These are phyloP conservation scores for Plectranthus barbatus DNA, from an alignment of 257 asterid species.

Conservation along the genomic window DNA sequence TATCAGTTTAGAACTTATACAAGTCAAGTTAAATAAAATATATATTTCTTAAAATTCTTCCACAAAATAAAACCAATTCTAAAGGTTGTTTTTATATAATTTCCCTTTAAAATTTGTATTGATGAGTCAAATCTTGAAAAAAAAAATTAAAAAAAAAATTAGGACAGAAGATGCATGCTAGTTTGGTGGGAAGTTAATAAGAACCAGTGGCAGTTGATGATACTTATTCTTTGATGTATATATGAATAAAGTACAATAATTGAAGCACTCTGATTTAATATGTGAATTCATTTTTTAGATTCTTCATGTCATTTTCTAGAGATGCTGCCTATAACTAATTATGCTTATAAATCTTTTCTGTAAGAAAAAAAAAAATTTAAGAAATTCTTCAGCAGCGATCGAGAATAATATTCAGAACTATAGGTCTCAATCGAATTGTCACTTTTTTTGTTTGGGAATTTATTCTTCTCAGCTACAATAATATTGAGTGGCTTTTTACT, in stretches of 20 bases:
- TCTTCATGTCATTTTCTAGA: neutral
- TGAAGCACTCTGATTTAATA: neutral
- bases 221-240: neutral
- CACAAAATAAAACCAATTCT: too few species aligned
- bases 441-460: neutral
- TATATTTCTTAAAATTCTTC: too few species aligned
- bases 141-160: neutral
- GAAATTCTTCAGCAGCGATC: neutral
- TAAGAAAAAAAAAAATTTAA: too few species aligned
- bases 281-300: neutral
- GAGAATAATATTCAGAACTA: neutral
- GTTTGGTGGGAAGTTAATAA: neutral
- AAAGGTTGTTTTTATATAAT: too few species aligned
- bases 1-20: too few species aligned
- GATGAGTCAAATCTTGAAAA: neutral
- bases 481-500: neutral
- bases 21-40: too few species aligned
- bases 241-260: constrained; percentile 9
- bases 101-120: too few species aligned
- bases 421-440: neutral
- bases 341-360: neutral
- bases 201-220: neutral
- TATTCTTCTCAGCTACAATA: neutral
- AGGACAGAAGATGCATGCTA: neutral
- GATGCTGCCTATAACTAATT: neutral